Evolutionary conservation across 306 rosid species (phyloP).

Genomic region (Vigna nakashimae): DNA sequence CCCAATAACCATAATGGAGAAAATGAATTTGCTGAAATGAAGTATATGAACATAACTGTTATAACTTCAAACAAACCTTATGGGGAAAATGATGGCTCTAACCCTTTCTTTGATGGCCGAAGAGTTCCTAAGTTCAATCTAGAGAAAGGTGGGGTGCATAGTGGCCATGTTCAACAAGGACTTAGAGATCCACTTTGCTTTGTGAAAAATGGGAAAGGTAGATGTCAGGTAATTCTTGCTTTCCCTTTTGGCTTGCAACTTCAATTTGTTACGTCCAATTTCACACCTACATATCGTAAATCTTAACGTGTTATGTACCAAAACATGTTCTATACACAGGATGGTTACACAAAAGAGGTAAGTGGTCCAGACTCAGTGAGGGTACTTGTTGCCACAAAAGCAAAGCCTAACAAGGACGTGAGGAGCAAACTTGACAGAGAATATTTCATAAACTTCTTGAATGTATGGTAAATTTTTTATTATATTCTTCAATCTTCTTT

Average conservation of each 20-base stretch:
- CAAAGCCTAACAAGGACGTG: constrained; percentile 68
- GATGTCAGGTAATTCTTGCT: constrained; percentile 65
- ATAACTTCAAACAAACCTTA: constrained; percentile 89
- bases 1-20: constrained; percentile 54
- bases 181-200: constrained; percentile 83
- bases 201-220: constrained; percentile 76
- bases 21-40: constrained; percentile 89
- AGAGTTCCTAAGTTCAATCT: constrained; percentile 69
- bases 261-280: not conserved
- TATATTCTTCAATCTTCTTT: not conserved
- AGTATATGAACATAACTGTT: constrained; percentile 86
- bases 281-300: not conserved
- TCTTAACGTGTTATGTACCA: constrained; percentile 32
- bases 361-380: constrained; percentile 71
- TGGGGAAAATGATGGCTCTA: constrained; percentile 81
- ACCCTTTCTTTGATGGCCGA: constrained; percentile 73
- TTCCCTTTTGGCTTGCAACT: constrained; percentile 11
- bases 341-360: constrained; percentile 78
- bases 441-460: constrained; percentile 70
- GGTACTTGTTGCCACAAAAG: constrained; percentile 91
- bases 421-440: constrained; percentile 73
- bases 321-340: constrained; percentile 57
- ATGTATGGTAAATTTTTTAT: constrained; percentile 54
- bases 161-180: constrained; percentile 88
- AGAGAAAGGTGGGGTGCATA: constrained; percentile 76